phyloP scores from a whole-genome alignment of 2,329 filamentous ascomycete species.

The Alternaria consortialis region DNA sequence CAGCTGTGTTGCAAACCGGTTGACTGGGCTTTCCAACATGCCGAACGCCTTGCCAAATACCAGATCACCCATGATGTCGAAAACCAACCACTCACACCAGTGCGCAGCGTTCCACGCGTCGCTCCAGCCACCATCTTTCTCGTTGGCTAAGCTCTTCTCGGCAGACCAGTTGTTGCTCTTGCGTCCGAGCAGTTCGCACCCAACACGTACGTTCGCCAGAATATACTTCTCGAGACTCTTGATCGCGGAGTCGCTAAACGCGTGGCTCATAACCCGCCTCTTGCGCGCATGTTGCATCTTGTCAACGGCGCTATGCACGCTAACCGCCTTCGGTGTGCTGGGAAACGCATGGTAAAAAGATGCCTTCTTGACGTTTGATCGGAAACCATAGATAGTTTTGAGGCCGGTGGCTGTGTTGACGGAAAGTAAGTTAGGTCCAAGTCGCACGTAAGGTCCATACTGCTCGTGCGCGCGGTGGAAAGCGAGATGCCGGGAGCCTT shows the following conservation, averaged over 20 bases:
- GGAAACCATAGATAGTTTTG: constrained; percentile 60
- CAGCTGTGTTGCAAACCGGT: constrained; percentile 54
- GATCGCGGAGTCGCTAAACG: constrained; percentile 58
- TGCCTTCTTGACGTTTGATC: constrained; percentile 59
- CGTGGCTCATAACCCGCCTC: constrained; percentile 57
- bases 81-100: constrained; percentile 57
- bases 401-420: constrained; percentile 72
- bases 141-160: constrained; percentile 13
- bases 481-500: constrained; percentile 77
- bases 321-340: constrained; percentile 52
- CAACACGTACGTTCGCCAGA: constrained; percentile 54
- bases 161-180: constrained; percentile 20
- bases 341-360: constrained; percentile 60
- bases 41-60: constrained; percentile 57
- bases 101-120: constrained; percentile 55
- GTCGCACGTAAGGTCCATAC: constrained; percentile 78
- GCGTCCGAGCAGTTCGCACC: constrained; percentile 47
- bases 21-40: constrained; percentile 53
- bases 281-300: constrained; percentile 58
- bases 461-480: constrained; percentile 74
- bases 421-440: constrained; percentile 78
- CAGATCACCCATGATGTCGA: constrained; percentile 63
- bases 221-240: constrained; percentile 58
- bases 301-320: constrained; percentile 57
- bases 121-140: constrained; percentile 51